Evolutionary conservation across 352 stramenopile genomes (phyloP).

Genomic region (Phytophthora ramorum): DNA sequence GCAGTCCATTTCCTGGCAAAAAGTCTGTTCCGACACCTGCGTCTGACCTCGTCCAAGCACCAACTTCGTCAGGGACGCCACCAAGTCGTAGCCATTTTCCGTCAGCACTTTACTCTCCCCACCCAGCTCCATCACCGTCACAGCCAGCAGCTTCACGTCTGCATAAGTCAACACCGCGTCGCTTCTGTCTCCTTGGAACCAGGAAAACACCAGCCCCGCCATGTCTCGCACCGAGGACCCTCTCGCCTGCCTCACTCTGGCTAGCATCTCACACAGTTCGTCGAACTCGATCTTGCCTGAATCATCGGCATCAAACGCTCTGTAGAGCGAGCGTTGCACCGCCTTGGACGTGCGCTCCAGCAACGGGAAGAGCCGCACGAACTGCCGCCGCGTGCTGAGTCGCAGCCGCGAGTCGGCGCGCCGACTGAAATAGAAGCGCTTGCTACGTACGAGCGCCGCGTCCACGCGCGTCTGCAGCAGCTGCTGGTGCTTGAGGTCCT

Average conservation of each 20-base stretch:
- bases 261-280: conserved; percentile 70
- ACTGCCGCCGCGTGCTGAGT: conserved; percentile 46
- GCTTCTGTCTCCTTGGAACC: conserved; percentile 52
- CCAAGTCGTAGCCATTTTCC: conserved; percentile 30
- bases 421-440: conserved; percentile 53
- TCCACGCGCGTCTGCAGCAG: conserved; percentile 36
- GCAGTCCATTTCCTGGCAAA: conserved; percentile 34
- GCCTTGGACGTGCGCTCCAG: conserved; percentile 41
- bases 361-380: conserved; percentile 69
- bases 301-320: conserved; percentile 54
- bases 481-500: conserved; percentile 28
- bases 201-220: conserved; percentile 63
- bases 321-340: conserved; percentile 48
- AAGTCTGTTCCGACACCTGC: conserved; percentile 26
- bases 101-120: conserved; percentile 23
- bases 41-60: conserved; percentile 22
- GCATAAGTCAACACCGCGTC: conserved; percentile 34
- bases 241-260: conserved; percentile 37
- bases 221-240: conserved; percentile 36
- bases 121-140: conserved; percentile 33
- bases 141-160: conserved; percentile 48
- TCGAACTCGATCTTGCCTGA: conserved; percentile 64
- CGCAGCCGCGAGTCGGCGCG: conserved; percentile 50
- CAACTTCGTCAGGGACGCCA: conserved; percentile 34
- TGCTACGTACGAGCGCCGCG: conserved; percentile 35